Evolutionary conservation across 2,329 filamentous ascomycete species (phyloP), one percentile per base, ranked within the genome.

Genomic region (Colletotrichum chlorophyti): DNA sequence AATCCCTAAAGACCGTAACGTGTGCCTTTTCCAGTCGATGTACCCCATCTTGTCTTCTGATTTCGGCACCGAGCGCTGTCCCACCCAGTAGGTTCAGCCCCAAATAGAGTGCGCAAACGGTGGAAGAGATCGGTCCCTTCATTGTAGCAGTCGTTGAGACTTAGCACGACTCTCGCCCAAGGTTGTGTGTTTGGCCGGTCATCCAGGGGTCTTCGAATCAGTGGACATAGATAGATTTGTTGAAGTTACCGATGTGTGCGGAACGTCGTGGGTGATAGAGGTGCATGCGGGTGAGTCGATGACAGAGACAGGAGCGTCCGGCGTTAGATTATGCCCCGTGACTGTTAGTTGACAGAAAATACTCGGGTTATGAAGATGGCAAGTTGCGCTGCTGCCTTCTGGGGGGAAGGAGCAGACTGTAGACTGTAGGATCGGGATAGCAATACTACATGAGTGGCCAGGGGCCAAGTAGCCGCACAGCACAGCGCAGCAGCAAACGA

Each of bases 11-110:
- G 10, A 53, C 65, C 26, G 61, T 63, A 3, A 63, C 42, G 17
- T 62, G 61, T 8, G 47, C 61, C 62, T 72, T 74, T 53, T 67
- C 66, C 24, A 71, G 46, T 23, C 69, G 60, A 42, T 74, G 72
- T 41, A 72, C 48, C 6, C 69, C 70, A 53, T 72, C 72, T 17
- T 63, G 53, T 50, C 65, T 63, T 52, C 58, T 72, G 38, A 68
- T 65, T 1, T 71, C 69, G 27, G 62, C 61, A n/a, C 68, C 69
- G 23, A 19, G 27, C 14, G 42, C 43, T 5, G 21, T 32, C 17
- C 8, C 37, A 4, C 27, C 35, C 6, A 43, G 9, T 10, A 51
- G 24, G 15, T 12, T 41, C 6, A 57, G 14, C 14, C 40, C 34
- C 10, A 61, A 17, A n/a, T 31, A 29, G 14, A 57, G 32, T 7